Base-by-base conservation (phyloP, 495 filamentous ascomycete genomes). In the Penicillium atrosanguineum region DNA sequence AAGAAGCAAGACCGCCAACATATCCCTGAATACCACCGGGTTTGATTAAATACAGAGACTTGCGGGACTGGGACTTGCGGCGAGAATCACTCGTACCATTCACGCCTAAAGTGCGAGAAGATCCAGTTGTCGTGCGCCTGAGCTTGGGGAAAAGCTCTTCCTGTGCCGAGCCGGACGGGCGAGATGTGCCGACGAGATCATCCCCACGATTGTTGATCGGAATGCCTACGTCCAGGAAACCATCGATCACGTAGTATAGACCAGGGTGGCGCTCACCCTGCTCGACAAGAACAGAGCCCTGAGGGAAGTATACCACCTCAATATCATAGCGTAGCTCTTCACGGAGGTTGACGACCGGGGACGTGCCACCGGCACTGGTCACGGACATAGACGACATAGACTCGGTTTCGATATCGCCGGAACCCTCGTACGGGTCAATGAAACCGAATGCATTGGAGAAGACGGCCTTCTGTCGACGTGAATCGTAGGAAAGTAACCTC, bases 221-320 rank as follows among this genome's bases (percentile, higher is more conserved):
- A 36, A 91, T 82, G 49, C 90, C 90, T 18, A 96, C 91, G 67
- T 98, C 95, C 21, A 98, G 73, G 55, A 98, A 98, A 4, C 94
- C 94, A 68, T 98, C 94, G 47, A 98, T 88, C 11, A 98, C 94
- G 68, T 97, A 98, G 72, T 98, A 98, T 9, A 98, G 76, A 1
- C 94, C 94, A 0, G 95, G 95, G 60, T 95, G 95, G 16, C 95
- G 81, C 72, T 98, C 94, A 0, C 94, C 92, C 67, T 97, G 91
- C 59, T 98, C 94, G 0, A 98, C 93, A n/a, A 98, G 78, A 6
- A 98, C 88, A 7, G 94, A 91, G 4, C 88, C 91, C 63, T 97
- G 87, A 0, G 90, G 91, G 59, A 98, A 98, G 73, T 87, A 97
- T 4, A 98, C 95, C 56, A 98, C 96, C 63, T 98, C 94, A n/a